These are phyloP conservation scores for Boletus fagicola DNA, from an alignment of 768 basidiomycete species.

Conservation along the genomic window DNA sequence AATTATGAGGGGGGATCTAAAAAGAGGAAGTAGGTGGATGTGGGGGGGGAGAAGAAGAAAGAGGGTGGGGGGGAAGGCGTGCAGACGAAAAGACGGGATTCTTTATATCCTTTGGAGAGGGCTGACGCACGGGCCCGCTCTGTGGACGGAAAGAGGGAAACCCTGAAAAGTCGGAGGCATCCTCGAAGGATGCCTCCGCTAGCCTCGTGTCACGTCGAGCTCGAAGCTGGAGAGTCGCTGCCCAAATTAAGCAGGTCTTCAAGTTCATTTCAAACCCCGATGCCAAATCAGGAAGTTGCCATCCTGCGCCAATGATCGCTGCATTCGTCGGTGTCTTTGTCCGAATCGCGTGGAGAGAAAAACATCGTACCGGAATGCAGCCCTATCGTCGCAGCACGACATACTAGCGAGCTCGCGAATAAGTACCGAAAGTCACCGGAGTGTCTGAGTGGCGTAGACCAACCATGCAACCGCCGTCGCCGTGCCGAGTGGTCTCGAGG, in stretches of 20 bases:
- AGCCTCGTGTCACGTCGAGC: slow-evolving; percentile 11
- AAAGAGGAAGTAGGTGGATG: slow-evolving; percentile 20
- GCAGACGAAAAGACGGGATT: slow-evolving; percentile 8
- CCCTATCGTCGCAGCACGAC: no score
- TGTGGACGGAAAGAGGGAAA: slow-evolving; percentile 17
- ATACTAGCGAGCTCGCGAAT: no score
- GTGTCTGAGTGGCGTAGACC: no score
- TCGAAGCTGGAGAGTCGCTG: slow-evolving; percentile 6
- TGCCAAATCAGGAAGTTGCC: slow-evolving; percentile 16
- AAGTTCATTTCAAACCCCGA: slow-evolving; percentile 27
- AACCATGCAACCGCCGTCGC: no score
- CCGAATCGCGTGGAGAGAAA: neutral
- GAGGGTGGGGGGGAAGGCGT: slow-evolving; percentile 9
- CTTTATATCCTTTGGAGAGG: slow-evolving; percentile 26
- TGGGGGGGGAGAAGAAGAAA: slow-evolving; percentile 14
- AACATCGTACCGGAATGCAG: neutral
- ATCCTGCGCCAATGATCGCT: slow-evolving; percentile 18
- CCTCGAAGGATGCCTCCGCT: slow-evolving; percentile 25
- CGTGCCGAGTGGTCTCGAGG: no score
- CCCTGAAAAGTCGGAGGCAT: slow-evolving; percentile 21
- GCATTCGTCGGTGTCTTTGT: no score
- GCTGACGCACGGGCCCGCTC: slow-evolving; percentile 32
- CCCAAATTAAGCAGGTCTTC: slow-evolving; percentile 28
- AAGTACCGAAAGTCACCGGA: no score
- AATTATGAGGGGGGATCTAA: slow-evolving; percentile 6